A percentile compares a stretch with the other conserved stretches of the same genome.
These are phyloP conservation scores for Macadamia tetraphylla DNA, from an alignment of 164 flowering plant species.

Conservation along the genomic window DNA sequence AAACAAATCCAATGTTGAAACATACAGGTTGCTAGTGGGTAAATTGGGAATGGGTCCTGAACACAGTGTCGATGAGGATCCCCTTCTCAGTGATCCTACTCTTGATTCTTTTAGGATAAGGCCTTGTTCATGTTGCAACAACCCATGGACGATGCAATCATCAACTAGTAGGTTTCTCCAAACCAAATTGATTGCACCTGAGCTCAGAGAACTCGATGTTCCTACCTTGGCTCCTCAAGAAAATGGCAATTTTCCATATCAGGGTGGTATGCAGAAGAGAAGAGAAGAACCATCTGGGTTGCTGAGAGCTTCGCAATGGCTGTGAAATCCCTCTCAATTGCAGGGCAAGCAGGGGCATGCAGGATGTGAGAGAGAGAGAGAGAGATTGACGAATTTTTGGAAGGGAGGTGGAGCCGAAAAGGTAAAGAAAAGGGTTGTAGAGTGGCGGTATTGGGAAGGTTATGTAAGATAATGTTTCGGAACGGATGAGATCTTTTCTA, in stretches of 20 bases:
- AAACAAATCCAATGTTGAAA: constrained; percentile 26
- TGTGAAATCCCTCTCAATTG: no score
- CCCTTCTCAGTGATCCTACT: constrained; percentile 15
- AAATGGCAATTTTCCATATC: constrained; percentile 18
- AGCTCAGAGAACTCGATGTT: constrained; percentile 24
- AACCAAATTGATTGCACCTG: constrained; percentile 16
- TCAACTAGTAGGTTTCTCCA: constrained; percentile 27
- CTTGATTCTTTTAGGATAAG: constrained; percentile 15
- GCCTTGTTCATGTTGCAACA: constrained; percentile 56
- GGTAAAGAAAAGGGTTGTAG: no score
- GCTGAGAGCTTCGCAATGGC: constrained; percentile 1
- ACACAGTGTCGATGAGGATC: constrained; percentile 19
- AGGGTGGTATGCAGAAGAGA: background rate
- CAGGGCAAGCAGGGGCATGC: no score
- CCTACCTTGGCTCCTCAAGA: constrained; percentile 34
- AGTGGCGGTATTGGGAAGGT: no score
- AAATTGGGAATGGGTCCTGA: constrained; percentile 31
- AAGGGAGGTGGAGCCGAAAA: no score
- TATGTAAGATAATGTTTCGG: no score
- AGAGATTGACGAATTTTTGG: no score
- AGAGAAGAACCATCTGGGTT: constrained; percentile 31
- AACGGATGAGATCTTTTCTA: no score
- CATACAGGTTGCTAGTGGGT: constrained; percentile 27
- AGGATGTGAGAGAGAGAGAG: no score
- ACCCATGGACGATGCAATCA: constrained; percentile 30